phyloP scores from a whole-genome alignment of 2,329 filamentous ascomycete genomes.

The Apiospora sp. region DNA sequence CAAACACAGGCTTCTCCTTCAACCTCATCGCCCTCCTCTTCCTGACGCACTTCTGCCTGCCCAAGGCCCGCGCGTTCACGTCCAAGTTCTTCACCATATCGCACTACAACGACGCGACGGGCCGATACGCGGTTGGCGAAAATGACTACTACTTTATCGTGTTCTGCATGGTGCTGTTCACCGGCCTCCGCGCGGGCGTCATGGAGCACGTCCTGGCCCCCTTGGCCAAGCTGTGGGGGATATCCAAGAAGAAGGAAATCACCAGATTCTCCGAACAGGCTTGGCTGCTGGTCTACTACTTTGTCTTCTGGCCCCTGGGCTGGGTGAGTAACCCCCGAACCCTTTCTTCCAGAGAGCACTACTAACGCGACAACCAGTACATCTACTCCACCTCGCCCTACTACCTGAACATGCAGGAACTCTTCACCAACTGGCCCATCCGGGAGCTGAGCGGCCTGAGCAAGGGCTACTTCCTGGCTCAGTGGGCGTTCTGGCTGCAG shows the following conservation, averaged over 20 bases:
- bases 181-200: slow-evolving; percentile 79
- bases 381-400: slow-evolving; percentile 81
- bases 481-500: slow-evolving; percentile 93
- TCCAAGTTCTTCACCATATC: slow-evolving; percentile 87
- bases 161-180: slow-evolving; percentile 85
- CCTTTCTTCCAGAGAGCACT: background rate
- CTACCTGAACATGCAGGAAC: slow-evolving; percentile 76
- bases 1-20: slow-evolving; percentile 74
- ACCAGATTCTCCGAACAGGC: slow-evolving; percentile 93
- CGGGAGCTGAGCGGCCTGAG: slow-evolving; percentile 76
- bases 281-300: slow-evolving; percentile 88
- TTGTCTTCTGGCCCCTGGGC: slow-evolving; percentile 82
- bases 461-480: slow-evolving; percentile 90
- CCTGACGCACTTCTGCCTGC: slow-evolving; percentile 83
- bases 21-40: slow-evolving; percentile 86
- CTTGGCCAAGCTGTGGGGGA: slow-evolving; percentile 74
- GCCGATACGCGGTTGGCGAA: slow-evolving; percentile 77
- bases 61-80: slow-evolving; percentile 80
- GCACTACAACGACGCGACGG: slow-evolving; percentile 76
- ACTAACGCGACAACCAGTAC: slow-evolving; percentile 62
- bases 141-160: slow-evolving; percentile 82
- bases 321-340: slow-evolving; percentile 65
- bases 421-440: slow-evolving; percentile 88
- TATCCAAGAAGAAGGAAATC: slow-evolving; percentile 77
- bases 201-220: slow-evolving; percentile 91